Evolutionary conservation across 169 alveolate genomes (phyloP).

Genomic region (Eimeria nieschulzi): DNA sequence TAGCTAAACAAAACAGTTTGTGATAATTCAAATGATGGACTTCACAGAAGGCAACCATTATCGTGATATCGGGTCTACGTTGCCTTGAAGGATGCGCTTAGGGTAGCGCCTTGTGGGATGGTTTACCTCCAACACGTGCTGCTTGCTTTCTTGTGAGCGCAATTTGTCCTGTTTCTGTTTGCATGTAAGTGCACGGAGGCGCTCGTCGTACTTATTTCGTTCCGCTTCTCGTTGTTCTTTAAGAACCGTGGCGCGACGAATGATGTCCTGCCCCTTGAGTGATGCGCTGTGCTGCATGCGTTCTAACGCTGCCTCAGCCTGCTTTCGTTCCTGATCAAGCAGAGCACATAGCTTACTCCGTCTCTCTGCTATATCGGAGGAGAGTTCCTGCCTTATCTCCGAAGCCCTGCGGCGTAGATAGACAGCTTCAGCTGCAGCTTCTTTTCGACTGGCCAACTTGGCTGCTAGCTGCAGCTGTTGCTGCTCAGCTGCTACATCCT

Average conservation of each 20-base stretch:
- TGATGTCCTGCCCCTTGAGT: slow-evolving; percentile 22
- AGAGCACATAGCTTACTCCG: slow-evolving; percentile 22
- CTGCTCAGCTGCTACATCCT: slow-evolving; percentile 8
- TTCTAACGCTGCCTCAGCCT: slow-evolving; percentile 14
- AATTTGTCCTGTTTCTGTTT: slow-evolving; percentile 28
- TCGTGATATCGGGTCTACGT: no score
- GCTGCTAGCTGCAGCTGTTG: slow-evolving; percentile 46
- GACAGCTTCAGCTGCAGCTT: slow-evolving; percentile 54
- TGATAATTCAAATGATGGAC: no score
- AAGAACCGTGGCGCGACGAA: slow-evolving; percentile 48
- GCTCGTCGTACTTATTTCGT: slow-evolving; percentile 45
- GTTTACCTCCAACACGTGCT: slow-evolving; percentile 34
- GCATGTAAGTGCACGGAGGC: not conserved
- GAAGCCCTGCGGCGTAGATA: slow-evolving; percentile 9
- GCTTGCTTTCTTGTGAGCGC: slow-evolving; percentile 15
- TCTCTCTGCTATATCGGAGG: slow-evolving; percentile 38
- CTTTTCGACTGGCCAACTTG: not conserved
- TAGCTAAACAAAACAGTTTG: no score
- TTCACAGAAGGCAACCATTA: no score
- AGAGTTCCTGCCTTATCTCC: slow-evolving; percentile 6
- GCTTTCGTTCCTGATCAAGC: slow-evolving; percentile 23
- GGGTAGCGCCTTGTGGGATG: not conserved
- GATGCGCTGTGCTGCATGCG: slow-evolving; percentile 37
- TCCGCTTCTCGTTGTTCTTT: slow-evolving; percentile 35
- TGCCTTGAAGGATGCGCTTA: no score